Base-by-base conservation (phyloP, 176 grass and related monocot species). In the Aegilops sharonensis region DNA sequence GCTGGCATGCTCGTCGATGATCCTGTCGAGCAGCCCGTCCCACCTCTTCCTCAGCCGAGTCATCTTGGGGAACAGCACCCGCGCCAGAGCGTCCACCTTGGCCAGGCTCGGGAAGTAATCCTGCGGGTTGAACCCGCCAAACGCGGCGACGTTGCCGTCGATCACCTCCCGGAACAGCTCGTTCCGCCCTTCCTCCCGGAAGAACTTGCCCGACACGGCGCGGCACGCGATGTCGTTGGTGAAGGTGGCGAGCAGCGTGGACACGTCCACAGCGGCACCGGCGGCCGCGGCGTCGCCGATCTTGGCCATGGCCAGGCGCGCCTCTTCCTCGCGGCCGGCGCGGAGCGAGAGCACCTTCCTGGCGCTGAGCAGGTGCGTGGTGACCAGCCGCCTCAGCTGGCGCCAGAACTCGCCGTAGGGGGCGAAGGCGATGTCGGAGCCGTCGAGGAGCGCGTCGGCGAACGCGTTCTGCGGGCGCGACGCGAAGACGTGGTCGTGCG, bases 401-500 rank as follows among this genome's bases (percentile, higher is more conserved):
- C 67, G 67, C 67, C 67, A 70, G 67, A 39, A 70, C 67, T 70
- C 67, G 69, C 69, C 37, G 69, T 72, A 72, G 21, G 69, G 69
- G 11, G 69, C 69, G 11, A 72, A 72, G 37, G 69, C 69, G 37
- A 72, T 43, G 69, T 72, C 69, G 69, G 37, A 11, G 37, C n/a
- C n/a, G 21, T 72, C 69, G 21, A 72, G 37, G 21, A 73, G 70
- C 39, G 70, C 8, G 21, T 73, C 39, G 70, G 70, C 40, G 70
- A 73, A 73, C 3, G 70, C n/a, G 70, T 25, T 73, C 21, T 73
- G n/a, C 39, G 70, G 70, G 39, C 39, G 70, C 1, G n/a, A 24
- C n/a, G 70, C 70, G 70, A 73, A 73, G 70, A 73, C 70, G 39
- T 45, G 70, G 70, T 73, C 70, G 39, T 73, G 70, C 21, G 70